Percentiles rank a stretch among this genome's conserved stretches.
These are phyloP conservation scores for Neurospora intermedia DNA, from an alignment of 495 filamentous ascomycete species.

Conservation along the genomic window DNA sequence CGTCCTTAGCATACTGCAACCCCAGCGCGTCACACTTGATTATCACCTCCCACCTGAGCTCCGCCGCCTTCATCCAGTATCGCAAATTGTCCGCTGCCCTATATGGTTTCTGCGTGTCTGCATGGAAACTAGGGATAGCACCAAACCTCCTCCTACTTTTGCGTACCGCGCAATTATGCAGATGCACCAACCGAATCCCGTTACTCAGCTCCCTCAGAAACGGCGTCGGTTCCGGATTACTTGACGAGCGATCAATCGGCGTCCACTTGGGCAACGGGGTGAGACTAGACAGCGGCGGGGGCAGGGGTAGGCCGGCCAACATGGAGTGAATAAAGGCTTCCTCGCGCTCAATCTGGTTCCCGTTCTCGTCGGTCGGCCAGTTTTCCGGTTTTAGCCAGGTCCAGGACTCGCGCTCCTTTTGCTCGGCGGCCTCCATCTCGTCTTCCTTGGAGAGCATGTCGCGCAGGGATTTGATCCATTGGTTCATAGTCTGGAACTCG, in stretches of 20 bases:
- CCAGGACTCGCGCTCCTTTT: slow-evolving; percentile 61
- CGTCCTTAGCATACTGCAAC: slow-evolving; percentile 59
- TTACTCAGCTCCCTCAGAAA: slow-evolving; percentile 67
- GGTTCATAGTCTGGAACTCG: slow-evolving; percentile 58
- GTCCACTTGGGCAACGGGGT: slow-evolving; percentile 59
- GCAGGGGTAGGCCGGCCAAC: slow-evolving; percentile 26
- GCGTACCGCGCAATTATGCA: slow-evolving; percentile 80
- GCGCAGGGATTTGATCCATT: slow-evolving; percentile 69
- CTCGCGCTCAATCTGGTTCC: slow-evolving; percentile 66
- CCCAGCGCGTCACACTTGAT: slow-evolving; percentile 78
- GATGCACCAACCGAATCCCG: slow-evolving; percentile 67
- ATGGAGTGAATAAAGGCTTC: slow-evolving; percentile 67
- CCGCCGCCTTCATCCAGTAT: slow-evolving; percentile 92
- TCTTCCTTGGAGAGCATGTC: slow-evolving; percentile 64
- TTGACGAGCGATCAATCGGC: slow-evolving; percentile 33
- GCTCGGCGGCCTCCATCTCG: slow-evolving; percentile 62
- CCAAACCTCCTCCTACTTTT: slow-evolving; percentile 81
- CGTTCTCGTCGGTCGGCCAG: slow-evolving; percentile 46
- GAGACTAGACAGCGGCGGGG: slow-evolving; percentile 17
- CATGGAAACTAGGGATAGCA: slow-evolving; percentile 80
- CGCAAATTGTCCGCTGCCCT: slow-evolving; percentile 85
- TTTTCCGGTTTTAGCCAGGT: slow-evolving; percentile 62
- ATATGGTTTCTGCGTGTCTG: slow-evolving; percentile 88
- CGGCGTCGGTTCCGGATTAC: slow-evolving; percentile 45
- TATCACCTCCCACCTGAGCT: slow-evolving; percentile 85